phyloP scores from a whole-genome alignment of 140 eudicot genomes.

The Flaveria floridana region DNA sequence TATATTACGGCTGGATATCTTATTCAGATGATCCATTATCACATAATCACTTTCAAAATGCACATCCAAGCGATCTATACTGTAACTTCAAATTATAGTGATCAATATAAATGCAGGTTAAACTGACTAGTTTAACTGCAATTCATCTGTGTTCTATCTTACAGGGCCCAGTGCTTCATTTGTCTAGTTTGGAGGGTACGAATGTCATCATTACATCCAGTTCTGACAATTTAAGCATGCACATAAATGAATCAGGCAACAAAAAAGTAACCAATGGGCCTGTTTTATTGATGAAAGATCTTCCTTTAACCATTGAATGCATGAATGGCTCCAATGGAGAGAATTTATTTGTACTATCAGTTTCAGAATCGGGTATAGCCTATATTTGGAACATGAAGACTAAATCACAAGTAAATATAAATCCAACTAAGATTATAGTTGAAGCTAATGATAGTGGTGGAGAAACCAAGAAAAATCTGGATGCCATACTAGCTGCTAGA shows the following conservation, averaged over 20 bases:
- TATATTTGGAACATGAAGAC: constrained; percentile 53
- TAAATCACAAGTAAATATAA: constrained; percentile 34
- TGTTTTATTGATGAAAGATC: constrained; percentile 48
- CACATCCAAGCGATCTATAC: neutral
- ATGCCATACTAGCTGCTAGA: constrained; percentile 48
- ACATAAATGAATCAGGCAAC: constrained; percentile 33
- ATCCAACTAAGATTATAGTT: constrained; percentile 47
- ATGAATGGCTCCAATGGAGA: constrained; percentile 41
- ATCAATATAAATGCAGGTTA: neutral
- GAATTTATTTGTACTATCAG: constrained; percentile 45
- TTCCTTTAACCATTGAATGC: constrained; percentile 45
- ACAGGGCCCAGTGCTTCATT: constrained; percentile 43
- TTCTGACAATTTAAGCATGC: constrained; percentile 43
- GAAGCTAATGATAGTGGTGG: constrained; percentile 30
- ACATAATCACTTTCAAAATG: neutral
- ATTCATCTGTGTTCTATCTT: neutral
- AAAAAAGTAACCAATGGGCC: constrained; percentile 38
- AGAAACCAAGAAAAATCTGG: constrained; percentile 35
- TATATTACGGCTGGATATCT: neutral
- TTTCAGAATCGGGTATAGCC: constrained; percentile 46
- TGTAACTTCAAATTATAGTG: neutral
- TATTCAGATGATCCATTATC: neutral
- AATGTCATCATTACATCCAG: constrained; percentile 45
- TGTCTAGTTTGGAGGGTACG: constrained; percentile 36
- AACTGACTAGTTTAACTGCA: neutral